Base-by-base conservation (phyloP, 208 protist species). In the Leishmania braziliensis region DNA sequence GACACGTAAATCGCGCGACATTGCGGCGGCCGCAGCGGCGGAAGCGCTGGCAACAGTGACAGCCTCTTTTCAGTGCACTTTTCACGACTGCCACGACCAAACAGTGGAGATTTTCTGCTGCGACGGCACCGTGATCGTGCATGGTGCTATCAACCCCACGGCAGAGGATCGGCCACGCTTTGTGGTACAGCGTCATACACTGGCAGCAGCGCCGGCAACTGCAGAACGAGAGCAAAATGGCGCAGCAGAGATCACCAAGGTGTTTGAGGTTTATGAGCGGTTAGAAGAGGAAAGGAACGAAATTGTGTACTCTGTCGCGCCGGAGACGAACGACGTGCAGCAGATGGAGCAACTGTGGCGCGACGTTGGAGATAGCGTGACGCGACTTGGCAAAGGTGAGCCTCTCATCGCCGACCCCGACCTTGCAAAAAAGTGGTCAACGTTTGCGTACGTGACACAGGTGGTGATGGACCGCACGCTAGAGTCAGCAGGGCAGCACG, bases 321-420 rank as follows among this genome's bases (percentile, higher is more conserved):
- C 66, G 5, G 91, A 89, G 46, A 83, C 76, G 75, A 80, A 89
- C 69, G 73, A 51, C 65, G 63, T 48, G 2, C 88, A 86, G 51
- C 92, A 96, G 77, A 86, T 81, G 62, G 86, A 84, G 70, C 92
- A 95, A 69, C 85, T 95, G 26, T 95, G 92, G 92, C 86, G 87
- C 65, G 82, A 95, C 78, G 89, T 95, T 18, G 90, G 71, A 39
- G 73, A 81, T n/a, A 87, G 85, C 58, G 63, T 95, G 29, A 78
- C 91, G 82, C 84, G 86, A 20, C 82, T 89, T 5, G 85, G 88
- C 46, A 83, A 80, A 23, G 78, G 69, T 46, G 88, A 90, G 82
- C 89, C 89, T 9, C 29, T 88, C 23, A 82, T 89, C 43, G 86
- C 90, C 33, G 69, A 92, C 26, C 81, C 87, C 51, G 90, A 91